phyloP scores from a whole-genome alignment of 768 basidiomycete genomes.

The Coprinopsis sp. region DNA sequence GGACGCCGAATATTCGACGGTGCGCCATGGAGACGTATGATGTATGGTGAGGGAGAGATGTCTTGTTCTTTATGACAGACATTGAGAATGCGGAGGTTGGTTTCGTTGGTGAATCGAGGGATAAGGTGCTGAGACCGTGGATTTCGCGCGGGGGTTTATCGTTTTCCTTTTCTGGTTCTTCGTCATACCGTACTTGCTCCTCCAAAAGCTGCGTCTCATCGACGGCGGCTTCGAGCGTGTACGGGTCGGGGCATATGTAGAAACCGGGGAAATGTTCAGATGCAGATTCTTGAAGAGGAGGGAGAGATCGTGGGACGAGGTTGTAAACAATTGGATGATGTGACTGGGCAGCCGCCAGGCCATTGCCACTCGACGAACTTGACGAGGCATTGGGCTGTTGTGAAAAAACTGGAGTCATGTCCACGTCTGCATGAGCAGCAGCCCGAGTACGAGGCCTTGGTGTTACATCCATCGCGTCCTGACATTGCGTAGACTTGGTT shows the following conservation, averaged over 20 bases:
- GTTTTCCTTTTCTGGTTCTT: slow-evolving; percentile 9
- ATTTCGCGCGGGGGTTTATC: slow-evolving; percentile 2
- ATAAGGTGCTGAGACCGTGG: not conserved
- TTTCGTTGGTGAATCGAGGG: slow-evolving; percentile 7
- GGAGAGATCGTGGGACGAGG: slow-evolving; percentile 33
- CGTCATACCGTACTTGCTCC: not conserved
- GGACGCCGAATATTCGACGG: not conserved
- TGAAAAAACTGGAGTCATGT: slow-evolving; percentile 17
- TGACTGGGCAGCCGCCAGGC: slow-evolving; percentile 13
- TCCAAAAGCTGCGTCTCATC: slow-evolving; percentile 1
- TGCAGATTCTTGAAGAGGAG: slow-evolving; percentile 41
- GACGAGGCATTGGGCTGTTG: slow-evolving; percentile 14
- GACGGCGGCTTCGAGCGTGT: slow-evolving; percentile 15
- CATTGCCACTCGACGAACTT: slow-evolving; percentile 12
- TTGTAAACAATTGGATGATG: slow-evolving; percentile 16
- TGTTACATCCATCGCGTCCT: not conserved
- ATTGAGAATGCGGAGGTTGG: not conserved
- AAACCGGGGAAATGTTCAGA: slow-evolving; percentile 71
- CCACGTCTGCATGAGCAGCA: not conserved
- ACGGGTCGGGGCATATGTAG: slow-evolving; percentile 48
- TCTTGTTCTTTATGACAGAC: slow-evolving; percentile 4
- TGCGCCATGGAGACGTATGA: slow-evolving; percentile 1
- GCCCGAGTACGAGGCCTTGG: not conserved
- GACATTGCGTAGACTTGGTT: not conserved
- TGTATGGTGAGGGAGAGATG: not conserved